These are phyloP conservation scores for Sclerotinia sclerotiorum DNA, from an alignment of 2,329 filamentous ascomycete species.

Conservation along the genomic window DNA sequence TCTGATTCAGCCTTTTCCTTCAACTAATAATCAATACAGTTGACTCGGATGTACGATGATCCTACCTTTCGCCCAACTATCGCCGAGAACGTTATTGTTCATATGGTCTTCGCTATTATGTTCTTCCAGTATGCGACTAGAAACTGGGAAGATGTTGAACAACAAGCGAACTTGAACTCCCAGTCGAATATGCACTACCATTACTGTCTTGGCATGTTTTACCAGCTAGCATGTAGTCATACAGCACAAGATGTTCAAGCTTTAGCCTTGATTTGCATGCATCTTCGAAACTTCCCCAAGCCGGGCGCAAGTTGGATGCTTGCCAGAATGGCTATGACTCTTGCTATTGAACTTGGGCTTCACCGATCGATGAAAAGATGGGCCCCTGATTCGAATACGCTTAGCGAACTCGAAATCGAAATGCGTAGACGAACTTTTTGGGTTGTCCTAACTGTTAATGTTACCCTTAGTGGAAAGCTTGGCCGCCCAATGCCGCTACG, in stretches of 20 bases:
- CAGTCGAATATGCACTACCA: constrained; percentile 77
- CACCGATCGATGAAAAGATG: constrained; percentile 68
- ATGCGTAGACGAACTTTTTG: constrained; percentile 79
- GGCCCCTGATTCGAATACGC: constrained; percentile 45
- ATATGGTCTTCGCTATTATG: constrained; percentile 78
- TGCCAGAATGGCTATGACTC: constrained; percentile 61
- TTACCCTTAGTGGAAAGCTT: constrained; percentile 71
- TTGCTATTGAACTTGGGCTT: constrained; percentile 73
- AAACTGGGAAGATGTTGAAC: constrained; percentile 58
- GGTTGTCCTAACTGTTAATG: constrained; percentile 64
- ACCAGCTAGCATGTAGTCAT: constrained; percentile 60
- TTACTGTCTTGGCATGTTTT: constrained; percentile 68
- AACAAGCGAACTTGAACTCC: constrained; percentile 57
- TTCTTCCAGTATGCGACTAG: constrained; percentile 75
- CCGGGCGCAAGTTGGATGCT: constrained; percentile 73
- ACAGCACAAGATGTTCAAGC: constrained; percentile 70
- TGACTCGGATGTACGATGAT: constrained; percentile 69
- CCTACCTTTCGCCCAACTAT: constrained; percentile 59
- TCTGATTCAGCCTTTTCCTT: background rate
- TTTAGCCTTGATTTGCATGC: constrained; percentile 67
- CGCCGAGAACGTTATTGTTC: constrained; percentile 67
- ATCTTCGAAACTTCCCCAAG: constrained; percentile 76
- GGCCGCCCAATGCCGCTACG: constrained; percentile 75
- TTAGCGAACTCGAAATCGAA: constrained; percentile 64
- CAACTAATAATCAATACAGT: constrained; percentile 43